Conservation (phyloP, 805 yeast species). For the Schizosaccharomyces osmophilus region DNA sequence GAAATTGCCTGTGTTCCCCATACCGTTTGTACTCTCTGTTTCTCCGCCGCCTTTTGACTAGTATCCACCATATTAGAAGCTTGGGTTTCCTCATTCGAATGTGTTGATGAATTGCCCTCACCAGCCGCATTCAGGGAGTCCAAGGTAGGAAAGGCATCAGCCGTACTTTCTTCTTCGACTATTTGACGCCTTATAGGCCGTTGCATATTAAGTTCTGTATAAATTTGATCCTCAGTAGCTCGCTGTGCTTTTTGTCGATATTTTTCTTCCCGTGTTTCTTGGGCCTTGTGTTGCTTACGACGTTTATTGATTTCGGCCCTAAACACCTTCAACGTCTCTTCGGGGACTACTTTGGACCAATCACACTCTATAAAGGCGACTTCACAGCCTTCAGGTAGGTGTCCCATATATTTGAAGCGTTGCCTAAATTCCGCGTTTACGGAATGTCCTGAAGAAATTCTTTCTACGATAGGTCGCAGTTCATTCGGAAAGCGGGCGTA, state of each 20-base stretch:
- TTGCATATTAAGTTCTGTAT: not conserved
- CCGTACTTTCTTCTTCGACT: not conserved
- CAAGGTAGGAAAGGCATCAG: not conserved
- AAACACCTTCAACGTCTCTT: slow-evolving; percentile 23
- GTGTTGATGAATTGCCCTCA: slow-evolving; percentile 3
- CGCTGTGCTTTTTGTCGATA: slow-evolving; percentile 28
- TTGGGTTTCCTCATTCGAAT: slow-evolving; percentile 2
- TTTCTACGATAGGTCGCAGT: slow-evolving; percentile 38
- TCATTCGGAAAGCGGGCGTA: slow-evolving; percentile 47
- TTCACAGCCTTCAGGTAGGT: slow-evolving; percentile 66
- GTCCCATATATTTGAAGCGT: slow-evolving; percentile 49
- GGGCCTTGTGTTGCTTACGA: slow-evolving; percentile 26
- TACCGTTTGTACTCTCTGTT: slow-evolving; percentile 21
- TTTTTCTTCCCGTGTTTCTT: slow-evolving; percentile 36
- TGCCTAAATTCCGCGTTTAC: slow-evolving; percentile 35
- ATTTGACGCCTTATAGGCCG: not conserved
- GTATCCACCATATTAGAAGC: slow-evolving; percentile 10
- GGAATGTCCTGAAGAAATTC: slow-evolving; percentile 39
- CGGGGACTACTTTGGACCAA: slow-evolving; percentile 32
- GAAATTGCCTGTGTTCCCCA: slow-evolving; percentile 47
- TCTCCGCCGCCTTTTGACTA: slow-evolving; percentile 12
- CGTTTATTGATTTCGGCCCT: slow-evolving; percentile 34
- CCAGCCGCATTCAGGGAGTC: slow-evolving; percentile 4
- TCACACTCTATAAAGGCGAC: slow-evolving; percentile 65
- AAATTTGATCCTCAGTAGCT: slow-evolving; percentile 23